Evolutionary conservation across 768 basidiomycete species (phyloP).

Genomic region (Leccinellum rugosiceps): DNA sequence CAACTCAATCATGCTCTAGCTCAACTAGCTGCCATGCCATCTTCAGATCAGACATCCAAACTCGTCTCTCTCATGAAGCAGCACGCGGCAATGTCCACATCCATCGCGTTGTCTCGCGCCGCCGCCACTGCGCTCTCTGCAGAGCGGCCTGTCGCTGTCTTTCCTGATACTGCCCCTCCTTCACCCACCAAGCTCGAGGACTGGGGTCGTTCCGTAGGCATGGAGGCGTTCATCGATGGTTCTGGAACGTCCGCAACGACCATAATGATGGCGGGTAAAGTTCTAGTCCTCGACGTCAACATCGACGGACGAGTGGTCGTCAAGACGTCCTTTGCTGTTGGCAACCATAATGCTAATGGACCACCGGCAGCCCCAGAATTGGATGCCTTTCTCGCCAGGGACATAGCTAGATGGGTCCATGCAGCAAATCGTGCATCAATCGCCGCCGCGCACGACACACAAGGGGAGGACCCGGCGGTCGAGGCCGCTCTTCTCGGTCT

Average conservation of each 20-base stretch:
- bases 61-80: conserved; percentile 67
- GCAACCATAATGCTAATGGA: conserved; percentile 43
- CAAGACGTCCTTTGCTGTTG: conserved; percentile 71
- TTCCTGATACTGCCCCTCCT: conserved; percentile 29
- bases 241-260: conserved; percentile 45
- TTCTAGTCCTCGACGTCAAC: conserved; percentile 77
- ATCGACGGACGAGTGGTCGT: conserved; percentile 49
- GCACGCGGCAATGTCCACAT: conserved; percentile 43
- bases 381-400: conserved; percentile 58
- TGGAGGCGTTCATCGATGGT: conserved; percentile 72
- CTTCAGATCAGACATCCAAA: conserved; percentile 59
- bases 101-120: conserved; percentile 26
- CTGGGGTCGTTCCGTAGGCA: conserved; percentile 63
- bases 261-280: conserved; percentile 70
- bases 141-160: conserved; percentile 17
- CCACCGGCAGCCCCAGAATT: conserved; percentile 42
- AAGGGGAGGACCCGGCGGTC: conserved; percentile 46
- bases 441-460: conserved; percentile 22
- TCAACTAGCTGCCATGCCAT: conserved; percentile 41
- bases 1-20: conserved; percentile 53
- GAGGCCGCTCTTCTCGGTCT: conserved; percentile 50
- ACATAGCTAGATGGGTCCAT: conserved; percentile 53
- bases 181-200: conserved; percentile 44
- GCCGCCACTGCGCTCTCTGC: conserved; percentile 21
- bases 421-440: conserved; percentile 37